Evolutionary conservation across 192 early-diverging fungal genomes (phyloP), one percentile per base, ranked within the genome.

Genomic region (Coemansia sp.): DNA sequence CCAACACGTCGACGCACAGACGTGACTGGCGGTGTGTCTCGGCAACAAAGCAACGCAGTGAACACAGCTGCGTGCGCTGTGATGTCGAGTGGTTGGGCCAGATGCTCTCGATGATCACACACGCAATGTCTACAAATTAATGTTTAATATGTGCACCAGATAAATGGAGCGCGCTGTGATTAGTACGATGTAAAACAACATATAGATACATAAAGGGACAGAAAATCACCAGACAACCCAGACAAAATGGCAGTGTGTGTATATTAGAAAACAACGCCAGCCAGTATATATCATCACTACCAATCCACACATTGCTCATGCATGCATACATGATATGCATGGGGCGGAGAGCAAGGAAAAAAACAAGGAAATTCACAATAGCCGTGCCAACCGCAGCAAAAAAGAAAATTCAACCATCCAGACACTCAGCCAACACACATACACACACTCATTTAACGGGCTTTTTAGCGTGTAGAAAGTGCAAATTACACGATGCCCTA

Each of bases 61-160:
- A 72, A 51, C 79, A 81, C 15, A 81, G 66, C 66, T 72, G 66
- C 18, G 66, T 81, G 62, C 69, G 59, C 43, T 74, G 71, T 18
- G 79, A 77, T 9, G 30, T 51, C 3, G 73, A 76, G 61, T 81
- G 79, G 50, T 72, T 71, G 38, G 79, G 73, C 79, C 79, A 81
- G 34, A 73, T 73, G 30, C 64, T 67, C 62, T 77, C 73, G 49
- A 81, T 76, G 37, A 81, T 69, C 19, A 66, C 63, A 37, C 79
- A 81, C 2, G 73, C 69, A 34, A 71, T 66, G 39, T 77, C 79
- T 77, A 77, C 45, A 14, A 37, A 37, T 37, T 37, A 37, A 37
- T 37, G 34, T 37, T 37, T 44, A 44, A 44, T 44, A 44, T 44
- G 43, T 44, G 23, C 23, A 15, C 9, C 23, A 18, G 15, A 47